Evolutionary conservation across 495 filamentous ascomycete genomes (phyloP).

Genomic region (Schizothecium vesticola): DNA sequence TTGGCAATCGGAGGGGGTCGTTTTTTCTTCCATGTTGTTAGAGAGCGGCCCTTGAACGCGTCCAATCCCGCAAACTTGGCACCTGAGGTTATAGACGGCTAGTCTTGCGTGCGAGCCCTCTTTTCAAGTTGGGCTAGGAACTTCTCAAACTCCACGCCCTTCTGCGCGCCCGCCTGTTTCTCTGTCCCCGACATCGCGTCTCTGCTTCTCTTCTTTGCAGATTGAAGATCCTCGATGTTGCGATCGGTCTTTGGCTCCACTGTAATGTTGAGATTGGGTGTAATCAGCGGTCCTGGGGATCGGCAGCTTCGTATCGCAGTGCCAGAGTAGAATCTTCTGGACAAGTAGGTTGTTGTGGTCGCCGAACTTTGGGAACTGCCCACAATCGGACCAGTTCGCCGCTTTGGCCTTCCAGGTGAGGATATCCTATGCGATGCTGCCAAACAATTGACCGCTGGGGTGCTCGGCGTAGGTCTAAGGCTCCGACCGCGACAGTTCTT

Average conservation of each 20-base stretch:
- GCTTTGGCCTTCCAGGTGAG: not conserved
- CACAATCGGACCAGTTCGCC: not conserved
- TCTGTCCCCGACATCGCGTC: not conserved
- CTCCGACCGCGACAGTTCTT: not conserved
- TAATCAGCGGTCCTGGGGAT: not conserved
- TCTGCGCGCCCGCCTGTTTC: no score
- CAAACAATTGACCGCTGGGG: not conserved
- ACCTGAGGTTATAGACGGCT: no score
- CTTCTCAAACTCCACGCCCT: no score
- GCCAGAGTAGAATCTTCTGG: not conserved
- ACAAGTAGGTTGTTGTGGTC: not conserved
- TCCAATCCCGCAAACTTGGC: no score
- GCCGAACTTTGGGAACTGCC: not conserved
- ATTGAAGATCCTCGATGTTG: not conserved
- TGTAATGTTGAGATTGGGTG: not conserved
- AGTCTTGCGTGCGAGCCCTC: no score
- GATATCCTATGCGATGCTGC: not conserved
- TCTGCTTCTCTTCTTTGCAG: not conserved
- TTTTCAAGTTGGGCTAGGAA: no score
- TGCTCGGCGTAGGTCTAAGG: not conserved
- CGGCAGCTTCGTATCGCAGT: no score
- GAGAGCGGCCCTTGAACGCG: no score
- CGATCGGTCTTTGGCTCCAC: not conserved
- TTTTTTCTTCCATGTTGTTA: no score
- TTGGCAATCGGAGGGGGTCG: no score